Evolutionary conservation across 2,329 filamentous ascomycete genomes (phyloP), one percentile per base, ranked within the genome.

Genomic region (Macrophomina tecta): DNA sequence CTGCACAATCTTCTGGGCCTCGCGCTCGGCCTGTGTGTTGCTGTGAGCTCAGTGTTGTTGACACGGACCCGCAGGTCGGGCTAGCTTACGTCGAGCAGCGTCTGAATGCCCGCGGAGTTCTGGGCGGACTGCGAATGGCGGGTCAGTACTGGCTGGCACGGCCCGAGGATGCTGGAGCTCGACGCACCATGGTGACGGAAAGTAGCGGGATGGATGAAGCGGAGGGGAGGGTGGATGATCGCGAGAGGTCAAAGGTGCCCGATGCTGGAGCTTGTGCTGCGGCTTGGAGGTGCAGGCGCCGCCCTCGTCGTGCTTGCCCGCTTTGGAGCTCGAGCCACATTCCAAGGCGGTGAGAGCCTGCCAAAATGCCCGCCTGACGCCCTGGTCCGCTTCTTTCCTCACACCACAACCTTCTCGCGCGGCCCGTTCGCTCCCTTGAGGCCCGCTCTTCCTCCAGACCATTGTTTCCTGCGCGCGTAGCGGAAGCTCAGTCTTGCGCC

Each of bases 1-100:
- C 82, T 98, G 94, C 67, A 99, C 94, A 80, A 99, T 99, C 87
- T 97, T 97, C 83, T 97, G 94, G 69, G 95, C 95, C 82, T 98
- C 94, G 82, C 93, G 91, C 87, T 99, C 95, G 75, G 95, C 94
- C 94, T 98, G 73, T 72, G 66, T 34, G 49, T 38, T 67, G 45
- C 8, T 32, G 76, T 84, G 72, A 84, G 80, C 77, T 75, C 69
- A 69, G 30, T 65, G 28, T 49, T 61, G 65, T 72, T 73, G 73
- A 74, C 72, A 69, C 30, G 73, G 73, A 68, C 68, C 51, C 56
- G 55, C 55, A 55, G 32, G 28, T 46, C 32, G 56, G 56, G 52
- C 46, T 53, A 51, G 78, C 91, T 76, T 91, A 99, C 95, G 83
- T 98, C 95, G 83, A 99, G 93, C 77, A 99, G 90, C 78, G 94